Conservation (phyloP, 371 early-diverging fungal species). For the Mucor racemosus region DNA sequence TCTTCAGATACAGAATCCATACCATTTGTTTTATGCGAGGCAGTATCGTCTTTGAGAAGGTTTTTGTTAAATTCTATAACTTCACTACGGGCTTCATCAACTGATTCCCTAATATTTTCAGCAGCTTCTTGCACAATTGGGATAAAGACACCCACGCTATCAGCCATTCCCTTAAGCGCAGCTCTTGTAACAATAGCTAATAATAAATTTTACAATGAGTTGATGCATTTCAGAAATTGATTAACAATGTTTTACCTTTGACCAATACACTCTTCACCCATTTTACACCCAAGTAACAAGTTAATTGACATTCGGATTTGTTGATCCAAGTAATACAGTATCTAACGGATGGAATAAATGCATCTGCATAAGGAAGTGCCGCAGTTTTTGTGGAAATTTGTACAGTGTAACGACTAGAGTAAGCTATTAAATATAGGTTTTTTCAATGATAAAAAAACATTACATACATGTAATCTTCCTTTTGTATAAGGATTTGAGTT, state of each 20-base stretch:
- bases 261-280: conserved; percentile 61
- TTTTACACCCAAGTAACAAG: conserved; percentile 54
- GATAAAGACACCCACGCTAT: conserved; percentile 37
- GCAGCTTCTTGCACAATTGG: conserved; percentile 36
- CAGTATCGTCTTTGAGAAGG: not conserved
- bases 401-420: conserved; percentile 44
- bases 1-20: conserved; percentile 4
- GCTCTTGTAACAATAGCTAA: conserved; percentile 49
- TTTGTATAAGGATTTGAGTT: conserved; percentile 51
- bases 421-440: not conserved
- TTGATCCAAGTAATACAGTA: conserved; percentile 61
- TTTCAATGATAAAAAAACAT: no score
- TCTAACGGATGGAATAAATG: conserved; percentile 58
- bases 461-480: conserved; percentile 54
- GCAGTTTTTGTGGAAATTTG: conserved; percentile 54
- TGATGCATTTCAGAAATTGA: not conserved
- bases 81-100: not conserved
- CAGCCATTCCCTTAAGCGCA: conserved; percentile 48
- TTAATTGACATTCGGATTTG: conserved; percentile 52
- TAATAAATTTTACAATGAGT: not conserved
- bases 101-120: not conserved
- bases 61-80: not conserved
- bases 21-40: not conserved
- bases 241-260: conserved; percentile 36
- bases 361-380: conserved; percentile 62